Percentiles rank a stretch among this genome's conserved stretches.
phyloP scores from a whole-genome alignment of 176 grass and related monocot genomes.

The Panicum miliaceum region DNA sequence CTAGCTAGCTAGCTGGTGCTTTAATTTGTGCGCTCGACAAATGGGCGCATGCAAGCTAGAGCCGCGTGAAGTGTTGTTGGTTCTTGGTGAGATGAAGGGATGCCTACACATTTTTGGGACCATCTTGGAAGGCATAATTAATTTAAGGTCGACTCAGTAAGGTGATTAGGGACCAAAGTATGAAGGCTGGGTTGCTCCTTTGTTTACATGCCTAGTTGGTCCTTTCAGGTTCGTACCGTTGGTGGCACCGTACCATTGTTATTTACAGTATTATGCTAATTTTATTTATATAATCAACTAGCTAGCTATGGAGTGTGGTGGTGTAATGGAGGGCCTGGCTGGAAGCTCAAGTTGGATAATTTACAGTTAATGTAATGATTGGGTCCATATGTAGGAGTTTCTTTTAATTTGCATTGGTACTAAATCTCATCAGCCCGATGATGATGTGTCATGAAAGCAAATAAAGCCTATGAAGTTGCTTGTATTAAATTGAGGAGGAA shows the following conservation, averaged over 20 bases:
- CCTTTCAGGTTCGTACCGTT: conserved; percentile 29
- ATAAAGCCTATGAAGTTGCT: conserved; percentile 1
- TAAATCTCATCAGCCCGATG: conserved; percentile 16
- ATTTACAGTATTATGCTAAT: too few species aligned
- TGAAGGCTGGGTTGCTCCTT: conserved; percentile 10
- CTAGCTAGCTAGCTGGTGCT: conserved; percentile 1
- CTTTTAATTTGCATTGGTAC: background rate
- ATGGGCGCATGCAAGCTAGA: conserved; percentile 10
- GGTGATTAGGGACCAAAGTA: background rate
- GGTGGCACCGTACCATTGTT: background rate
- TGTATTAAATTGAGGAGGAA: conserved; percentile 39
- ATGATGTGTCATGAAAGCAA: conserved; percentile 41
- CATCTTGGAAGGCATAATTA: conserved; percentile 12
- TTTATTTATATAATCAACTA: background rate
- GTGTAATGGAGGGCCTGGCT: background rate
- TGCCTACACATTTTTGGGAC: background rate
- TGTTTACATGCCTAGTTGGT: conserved; percentile 38
- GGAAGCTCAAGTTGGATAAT: conserved; percentile 25
- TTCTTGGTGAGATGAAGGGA: conserved; percentile 35
- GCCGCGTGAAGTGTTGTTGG: background rate
- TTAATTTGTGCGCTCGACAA: conserved; percentile 5
- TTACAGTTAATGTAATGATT: conserved; percentile 42
- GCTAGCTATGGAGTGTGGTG: background rate
- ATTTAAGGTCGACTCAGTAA: conserved; percentile 1
- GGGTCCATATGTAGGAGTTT: background rate